Conservation (phyloP, 2,329 filamentous ascomycete species). For the Macrophomina pseudophaseolina region DNA sequence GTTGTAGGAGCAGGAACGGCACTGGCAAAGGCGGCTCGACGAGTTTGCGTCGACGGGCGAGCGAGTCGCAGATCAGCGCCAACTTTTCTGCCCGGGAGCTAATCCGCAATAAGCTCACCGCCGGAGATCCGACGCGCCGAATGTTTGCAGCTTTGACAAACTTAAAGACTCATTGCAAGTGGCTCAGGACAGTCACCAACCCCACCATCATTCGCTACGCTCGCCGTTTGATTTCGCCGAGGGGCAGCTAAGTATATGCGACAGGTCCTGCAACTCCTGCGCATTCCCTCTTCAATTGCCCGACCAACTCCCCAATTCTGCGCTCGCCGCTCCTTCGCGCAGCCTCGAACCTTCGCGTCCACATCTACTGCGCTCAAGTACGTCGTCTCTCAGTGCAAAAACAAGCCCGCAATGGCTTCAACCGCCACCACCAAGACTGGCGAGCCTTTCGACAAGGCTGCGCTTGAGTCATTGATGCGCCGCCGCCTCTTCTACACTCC, state of each 20-base stretch:
- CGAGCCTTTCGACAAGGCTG: slow-evolving; percentile 81
- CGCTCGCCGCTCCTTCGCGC: slow-evolving; percentile 29
- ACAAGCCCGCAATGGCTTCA: slow-evolving; percentile 52
- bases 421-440: slow-evolving; percentile 73
- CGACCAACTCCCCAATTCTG: slow-evolving; percentile 31
- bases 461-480: slow-evolving; percentile 79
- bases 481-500: slow-evolving; percentile 81
- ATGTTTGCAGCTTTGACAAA: slow-evolving; percentile 21
- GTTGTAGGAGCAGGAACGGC: not conserved
- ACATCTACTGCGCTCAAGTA: slow-evolving; percentile 38
- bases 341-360: slow-evolving; percentile 42
- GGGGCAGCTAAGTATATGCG: slow-evolving; percentile 44
- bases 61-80: slow-evolving; percentile 13
- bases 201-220: slow-evolving; percentile 22
- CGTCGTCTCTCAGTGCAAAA: slow-evolving; percentile 35
- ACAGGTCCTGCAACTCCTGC: slow-evolving; percentile 45
- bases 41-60: slow-evolving; percentile 6
- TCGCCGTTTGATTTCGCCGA: slow-evolving; percentile 32
- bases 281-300: slow-evolving; percentile 37
- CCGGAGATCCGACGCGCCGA: slow-evolving; percentile 10
- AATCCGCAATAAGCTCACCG: slow-evolving; percentile 18
- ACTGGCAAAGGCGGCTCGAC: slow-evolving; percentile 2
- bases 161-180: slow-evolving; percentile 10
- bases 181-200: slow-evolving; percentile 20
- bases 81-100: slow-evolving; percentile 23